Base-by-base conservation (phyloP, 768 basidiomycete species). In the Collybia sordida region DNA sequence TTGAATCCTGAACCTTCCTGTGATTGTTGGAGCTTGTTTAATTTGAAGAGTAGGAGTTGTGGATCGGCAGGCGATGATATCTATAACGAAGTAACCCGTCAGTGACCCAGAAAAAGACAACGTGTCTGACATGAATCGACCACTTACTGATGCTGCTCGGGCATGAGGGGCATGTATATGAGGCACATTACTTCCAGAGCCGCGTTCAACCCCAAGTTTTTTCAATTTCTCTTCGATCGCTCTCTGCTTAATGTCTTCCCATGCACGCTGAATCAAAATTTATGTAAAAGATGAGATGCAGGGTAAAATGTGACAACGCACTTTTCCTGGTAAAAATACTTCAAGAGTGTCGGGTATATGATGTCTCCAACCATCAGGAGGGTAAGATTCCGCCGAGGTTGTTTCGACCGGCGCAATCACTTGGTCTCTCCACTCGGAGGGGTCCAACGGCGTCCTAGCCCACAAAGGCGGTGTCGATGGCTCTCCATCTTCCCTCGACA, bases 21-120 rank as follows among this genome's bases (percentile, higher is more conserved):
- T 0, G 85, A 78, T 66, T 85, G 85, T 54, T 90, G 90, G 8
- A 93, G 73, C 67, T 90, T 90, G 69, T 90, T 90, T 38, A 93
- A 73, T 65, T 90, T 92, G 70, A 87, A 91, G 56, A 83, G 78
- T 17, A 93, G 73, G 19, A 93, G 67, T 17, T 88, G 86, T 23
- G 91, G 90, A 62, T 93, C 91, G 3, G 90, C 90, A 23, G 91
- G 90, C n/a, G 90, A 92, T 1, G 91, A 93, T 68, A 93, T 89
- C 91, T 93, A 60, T 19, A 51, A 40, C 38, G 48, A 47, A 44
- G 49, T 58, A 49, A 42, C 52, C 49, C 48, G 27, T 44, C 43
- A 52, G 40, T 38, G 23, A 24, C 34, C 23, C 38, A 18, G 5
- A 40, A 41, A 42, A 11, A n/a, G 23, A 22, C 58, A 59, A 66